Evolutionary conservation across 176 grass and related monocot species (phyloP), one percentile per base, ranked within the genome.

Genomic region (Tuctoria greenei): DNA sequence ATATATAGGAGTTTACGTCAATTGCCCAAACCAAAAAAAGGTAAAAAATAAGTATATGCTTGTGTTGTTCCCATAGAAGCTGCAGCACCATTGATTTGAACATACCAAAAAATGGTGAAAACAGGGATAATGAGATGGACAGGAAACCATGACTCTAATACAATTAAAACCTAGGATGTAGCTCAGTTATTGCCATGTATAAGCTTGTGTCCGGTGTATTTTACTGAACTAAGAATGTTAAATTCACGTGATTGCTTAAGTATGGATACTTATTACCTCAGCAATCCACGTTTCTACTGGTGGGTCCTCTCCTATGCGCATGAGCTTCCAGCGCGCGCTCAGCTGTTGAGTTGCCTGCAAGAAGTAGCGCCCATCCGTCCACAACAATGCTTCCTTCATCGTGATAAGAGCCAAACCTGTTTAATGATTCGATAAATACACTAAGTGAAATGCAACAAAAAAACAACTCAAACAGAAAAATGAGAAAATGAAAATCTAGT

Each of bases 321-420:
- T 94, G 47, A 98, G 86, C 83, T 80, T 94, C 91, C 95, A 98
- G 41, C 55, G 52, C 42, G 90, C 35, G 4, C 87, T 92, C 18
- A 98, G 73, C 86, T 98, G 84, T 56, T 98, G 64, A 5, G 77
- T 86, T 20, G 95, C 95, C 47, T 98, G 95, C 84, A 94, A 81
- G 85, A 98, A 98, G 79, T 98, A 98, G 34, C 95, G 91, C 3
- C 89, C 95, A 86, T 98, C 95, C 10, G 95, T 98, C 95, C 95
- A 98, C 72, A 98, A 47, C 14, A 94, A 81, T n/a, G 95, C 95
- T 69, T 90, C 95, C 3, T 86, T 92, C 80, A 81, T 80, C 50
- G 95, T 98, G 68, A 98, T 82, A 86, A 98, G 91, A 88, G 91
- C 91, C 87, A 98, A 80, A 65, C 95, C 95, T 98, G 77, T 73